Percentiles rank a stretch among this genome's conserved stretches.
These are phyloP conservation scores for Mortierella sp. DNA, from an alignment of 371 early-diverging fungal species.

Conservation along the genomic window DNA sequence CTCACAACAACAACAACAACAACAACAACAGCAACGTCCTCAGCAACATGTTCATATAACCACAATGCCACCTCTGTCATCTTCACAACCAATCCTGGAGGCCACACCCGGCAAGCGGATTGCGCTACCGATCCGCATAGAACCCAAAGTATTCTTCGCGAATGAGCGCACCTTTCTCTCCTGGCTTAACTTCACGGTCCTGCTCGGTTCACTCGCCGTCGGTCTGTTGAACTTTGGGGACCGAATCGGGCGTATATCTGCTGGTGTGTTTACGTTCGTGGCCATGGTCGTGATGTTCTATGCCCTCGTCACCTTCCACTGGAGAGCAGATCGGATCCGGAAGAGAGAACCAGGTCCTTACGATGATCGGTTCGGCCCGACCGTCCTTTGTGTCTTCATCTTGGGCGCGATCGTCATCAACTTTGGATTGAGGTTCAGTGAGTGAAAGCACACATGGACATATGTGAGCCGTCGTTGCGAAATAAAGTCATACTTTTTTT, in stretches of 20 bases:
- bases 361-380: constrained; percentile 68
- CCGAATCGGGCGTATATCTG: constrained; percentile 75
- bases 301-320: constrained; percentile 83
- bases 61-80: constrained; percentile 29
- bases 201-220: constrained; percentile 77
- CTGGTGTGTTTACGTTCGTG: constrained; percentile 83
- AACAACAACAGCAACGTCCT: too few relatives aligned
- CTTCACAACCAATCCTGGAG: constrained; percentile 54
- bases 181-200: constrained; percentile 78
- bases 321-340: constrained; percentile 78
- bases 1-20: too few relatives aligned
- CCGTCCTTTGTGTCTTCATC: constrained; percentile 65
- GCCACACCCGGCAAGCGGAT: constrained; percentile 66
- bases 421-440: constrained; percentile 54
- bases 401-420: constrained; percentile 87
- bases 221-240: constrained; percentile 86
- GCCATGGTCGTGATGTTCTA: constrained; percentile 78
- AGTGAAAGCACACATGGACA: neutral
- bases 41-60: constrained; percentile 37
- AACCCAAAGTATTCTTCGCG: constrained; percentile 98
- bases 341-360: constrained; percentile 61
- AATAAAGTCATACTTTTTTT: neutral
- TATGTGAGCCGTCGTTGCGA: neutral
- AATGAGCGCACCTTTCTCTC: constrained; percentile 97
- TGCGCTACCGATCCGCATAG: constrained; percentile 86